Evolutionary conservation across 768 basidiomycete genomes (phyloP).

Genomic region (Phanerochaete carnosa): DNA sequence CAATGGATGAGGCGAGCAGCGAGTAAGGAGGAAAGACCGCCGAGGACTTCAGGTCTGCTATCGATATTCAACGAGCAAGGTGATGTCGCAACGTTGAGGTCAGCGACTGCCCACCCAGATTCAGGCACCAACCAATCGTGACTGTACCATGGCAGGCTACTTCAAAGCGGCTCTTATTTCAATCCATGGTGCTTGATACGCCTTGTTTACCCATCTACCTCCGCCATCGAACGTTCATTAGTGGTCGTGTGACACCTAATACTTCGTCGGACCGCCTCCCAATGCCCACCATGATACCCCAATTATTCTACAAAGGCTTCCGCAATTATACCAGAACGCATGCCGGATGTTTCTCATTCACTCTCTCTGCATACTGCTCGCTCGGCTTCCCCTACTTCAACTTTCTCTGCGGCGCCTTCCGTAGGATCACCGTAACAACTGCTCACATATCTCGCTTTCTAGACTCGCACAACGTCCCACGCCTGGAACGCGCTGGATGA

Average conservation of each 20-base stretch:
- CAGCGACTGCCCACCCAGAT: too few relatives aligned
- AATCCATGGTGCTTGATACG: background rate
- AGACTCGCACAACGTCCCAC: constrained; percentile 50
- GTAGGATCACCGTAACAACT: background rate
- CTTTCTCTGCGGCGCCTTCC: background rate
- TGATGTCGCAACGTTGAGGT: background rate
- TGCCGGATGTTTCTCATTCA: background rate
- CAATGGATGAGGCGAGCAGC: background rate
- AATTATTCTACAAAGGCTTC: background rate
- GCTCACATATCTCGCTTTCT: background rate
- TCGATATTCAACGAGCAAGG: background rate
- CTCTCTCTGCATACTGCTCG: background rate
- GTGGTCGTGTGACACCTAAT: constrained; percentile 10
- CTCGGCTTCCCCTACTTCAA: background rate
- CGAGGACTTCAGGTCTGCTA: background rate
- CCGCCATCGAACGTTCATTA: background rate
- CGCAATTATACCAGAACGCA: background rate
- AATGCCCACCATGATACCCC: background rate
- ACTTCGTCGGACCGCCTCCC: background rate
- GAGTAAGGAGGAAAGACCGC: background rate
- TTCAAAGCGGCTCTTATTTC: background rate
- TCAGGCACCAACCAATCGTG: too few relatives aligned
- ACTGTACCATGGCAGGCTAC: background rate
- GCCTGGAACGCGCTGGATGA: constrained; percentile 81
- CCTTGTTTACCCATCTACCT: background rate